Evolutionary conservation across 176 grass and related monocot genomes (phyloP).

Genomic region (Alloteropsis semialata): DNA sequence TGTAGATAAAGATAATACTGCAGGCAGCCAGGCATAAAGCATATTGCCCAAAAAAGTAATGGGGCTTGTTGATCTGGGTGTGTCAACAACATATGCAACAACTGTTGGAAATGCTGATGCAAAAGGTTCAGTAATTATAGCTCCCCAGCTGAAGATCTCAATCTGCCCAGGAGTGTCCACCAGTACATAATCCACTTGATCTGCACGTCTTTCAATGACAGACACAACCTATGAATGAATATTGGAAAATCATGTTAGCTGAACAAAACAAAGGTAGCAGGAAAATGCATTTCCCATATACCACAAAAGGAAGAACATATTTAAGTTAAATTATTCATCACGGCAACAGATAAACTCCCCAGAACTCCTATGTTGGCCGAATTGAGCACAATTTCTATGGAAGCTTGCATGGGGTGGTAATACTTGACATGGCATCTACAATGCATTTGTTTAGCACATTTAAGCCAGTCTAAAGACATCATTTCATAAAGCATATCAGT

Average conservation of each 20-base stretch:
- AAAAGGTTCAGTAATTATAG: constrained; percentile 96
- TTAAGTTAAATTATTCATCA: not conserved
- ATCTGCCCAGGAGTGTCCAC: constrained; percentile 96
- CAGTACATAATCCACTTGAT: constrained; percentile 88
- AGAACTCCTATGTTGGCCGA: not conserved
- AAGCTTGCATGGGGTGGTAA: not conserved
- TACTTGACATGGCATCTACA: not conserved
- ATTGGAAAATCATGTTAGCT: not conserved
- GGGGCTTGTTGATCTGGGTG: constrained; percentile 80
- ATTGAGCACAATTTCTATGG: not conserved
- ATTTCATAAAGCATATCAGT: not conserved
- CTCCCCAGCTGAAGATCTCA: constrained; percentile 98
- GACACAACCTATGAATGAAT: constrained; percentile 72
- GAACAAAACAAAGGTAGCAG: not conserved
- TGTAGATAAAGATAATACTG: constrained; percentile 93
- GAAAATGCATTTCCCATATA: not conserved
- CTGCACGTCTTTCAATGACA: constrained; percentile 80
- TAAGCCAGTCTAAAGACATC: not conserved
- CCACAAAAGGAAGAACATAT: not conserved
- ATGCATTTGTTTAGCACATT: not conserved
- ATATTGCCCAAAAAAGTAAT: constrained; percentile 97
- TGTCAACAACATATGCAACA: constrained; percentile 87
- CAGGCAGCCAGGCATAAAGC: constrained; percentile 98
- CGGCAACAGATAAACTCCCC: not conserved
- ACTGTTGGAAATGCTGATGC: constrained; percentile 94